Evolutionary conservation across 495 filamentous ascomycete genomes (phyloP).

Genomic region (Penicillium argentinense): DNA sequence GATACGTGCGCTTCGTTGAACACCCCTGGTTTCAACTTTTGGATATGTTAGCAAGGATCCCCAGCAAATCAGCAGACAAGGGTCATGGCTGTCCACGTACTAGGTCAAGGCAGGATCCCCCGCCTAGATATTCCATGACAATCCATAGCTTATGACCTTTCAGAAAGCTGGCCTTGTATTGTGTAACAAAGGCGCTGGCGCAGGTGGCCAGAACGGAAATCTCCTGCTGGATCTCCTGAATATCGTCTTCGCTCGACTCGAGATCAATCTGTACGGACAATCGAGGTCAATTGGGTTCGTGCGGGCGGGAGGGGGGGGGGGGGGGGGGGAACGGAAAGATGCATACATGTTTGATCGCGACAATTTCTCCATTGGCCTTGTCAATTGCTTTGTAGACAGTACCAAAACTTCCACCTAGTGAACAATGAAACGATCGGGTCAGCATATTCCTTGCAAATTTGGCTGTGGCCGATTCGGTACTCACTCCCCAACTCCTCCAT

Average conservation of each 20-base stretch:
- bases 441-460: constrained; percentile 8
- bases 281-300: constrained; percentile 22
- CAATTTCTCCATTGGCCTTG: constrained; percentile 77
- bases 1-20: constrained; percentile 92
- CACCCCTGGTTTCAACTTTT: constrained; percentile 82
- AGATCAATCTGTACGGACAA: constrained; percentile 78
- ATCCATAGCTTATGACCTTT: constrained; percentile 97
- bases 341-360: constrained; percentile 87
- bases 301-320: too few relatives aligned
- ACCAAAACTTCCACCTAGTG: constrained; percentile 86
- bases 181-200: constrained; percentile 87
- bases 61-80: not conserved
- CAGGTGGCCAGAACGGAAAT: constrained; percentile 95
- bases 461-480: constrained; percentile 31
- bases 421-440: constrained; percentile 15
- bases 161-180: constrained; percentile 94
- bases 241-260: constrained; percentile 96
- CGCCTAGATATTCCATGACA: constrained; percentile 96
- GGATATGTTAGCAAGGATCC: constrained; percentile 21
- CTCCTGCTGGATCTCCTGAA: constrained; percentile 96
- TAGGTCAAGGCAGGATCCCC: constrained; percentile 90
- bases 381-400: constrained; percentile 96
- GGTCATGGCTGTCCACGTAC: constrained; percentile 43
- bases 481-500: constrained; percentile 90
- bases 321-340: constrained; percentile 7